Conservation (phyloP, 2,329 filamentous ascomycete species). For the Lanzia echinophila region DNA sequence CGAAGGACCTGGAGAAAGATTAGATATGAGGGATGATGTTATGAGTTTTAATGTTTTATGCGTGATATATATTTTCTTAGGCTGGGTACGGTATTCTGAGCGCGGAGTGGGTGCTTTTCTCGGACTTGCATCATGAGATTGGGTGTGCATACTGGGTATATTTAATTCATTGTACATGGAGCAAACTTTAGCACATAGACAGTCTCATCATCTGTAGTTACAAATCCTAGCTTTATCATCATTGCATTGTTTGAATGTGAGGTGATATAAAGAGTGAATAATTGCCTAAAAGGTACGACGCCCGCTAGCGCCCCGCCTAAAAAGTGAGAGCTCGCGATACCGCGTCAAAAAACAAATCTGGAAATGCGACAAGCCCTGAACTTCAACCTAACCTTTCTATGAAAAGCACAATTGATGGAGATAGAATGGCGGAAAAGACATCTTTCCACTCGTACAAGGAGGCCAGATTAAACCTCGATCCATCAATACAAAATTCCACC, state of each 20-base stretch:
- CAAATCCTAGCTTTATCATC: neutral
- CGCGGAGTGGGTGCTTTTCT: neutral
- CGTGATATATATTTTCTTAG: neutral
- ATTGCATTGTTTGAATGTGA: neutral
- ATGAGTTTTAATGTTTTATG: neutral
- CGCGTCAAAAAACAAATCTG: slow-evolving; percentile 16
- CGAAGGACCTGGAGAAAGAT: slow-evolving; percentile 91
- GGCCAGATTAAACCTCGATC: slow-evolving; percentile 76
- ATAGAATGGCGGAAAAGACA: slow-evolving; percentile 58
- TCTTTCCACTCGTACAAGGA: slow-evolving; percentile 74
- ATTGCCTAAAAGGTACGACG: slow-evolving; percentile 1
- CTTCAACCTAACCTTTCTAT: slow-evolving; percentile 11
- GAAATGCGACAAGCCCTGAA: slow-evolving; percentile 22
- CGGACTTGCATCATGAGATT: neutral
- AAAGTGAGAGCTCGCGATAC: slow-evolving; percentile 16
- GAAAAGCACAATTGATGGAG: slow-evolving; percentile 45
- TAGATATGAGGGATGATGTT: slow-evolving; percentile 11
- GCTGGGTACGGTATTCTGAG: slow-evolving; percentile 2
- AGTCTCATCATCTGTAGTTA: neutral
- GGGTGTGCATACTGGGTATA: too few relatives aligned
- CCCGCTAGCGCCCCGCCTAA: slow-evolving; percentile 13
- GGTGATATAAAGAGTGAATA: neutral
- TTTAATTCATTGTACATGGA: neutral
- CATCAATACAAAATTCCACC: slow-evolving; percentile 59
- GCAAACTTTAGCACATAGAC: neutral